Base-by-base conservation (phyloP, 2,329 filamentous ascomycete species). In the Fusarium pseudocircinatum region DNA sequence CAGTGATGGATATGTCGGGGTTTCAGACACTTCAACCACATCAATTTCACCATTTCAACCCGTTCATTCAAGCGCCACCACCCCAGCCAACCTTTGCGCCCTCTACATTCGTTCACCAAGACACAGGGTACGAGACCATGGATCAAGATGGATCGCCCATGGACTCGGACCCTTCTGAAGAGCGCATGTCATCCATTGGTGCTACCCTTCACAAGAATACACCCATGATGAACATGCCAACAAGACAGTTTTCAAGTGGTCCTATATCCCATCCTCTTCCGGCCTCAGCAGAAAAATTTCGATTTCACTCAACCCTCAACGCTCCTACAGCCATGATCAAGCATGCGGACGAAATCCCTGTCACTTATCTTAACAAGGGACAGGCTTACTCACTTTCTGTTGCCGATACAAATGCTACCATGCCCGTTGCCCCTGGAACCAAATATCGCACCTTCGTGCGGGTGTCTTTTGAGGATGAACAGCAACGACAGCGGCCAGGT, bases 331-430 rank as follows among this genome's bases (percentile, higher is more conserved):
- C 96, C 13, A 99, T 98, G 96, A 92, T 97, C 79, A 97, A 93
- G 81, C 91, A 95, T 70, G 84, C 91, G 3, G 93, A 97, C 68
- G 96, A 98, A 81, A 97, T 98, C 30, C 96, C 96, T 0, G 90
- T 98, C n/a, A 98, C 96, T 0, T 99, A 99, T 80, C 88, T 99
- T 24, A 99, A 99, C 85, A 98, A 98, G 83, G 95, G 96, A 30
- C 96, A 98, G 81, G 94, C 95, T 22, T 99, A 99, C 81, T 93
- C 94, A 0, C 86, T 99, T 24, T 93, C 93, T 6, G 89, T 99
- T 34, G 86, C 93, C 52, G 96, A 99, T 79, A 96, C 93, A 0
- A 86, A 87, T 11, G 89, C 92, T 4, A 85, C 87, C 4, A 83
- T 91, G 9, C 87, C 89, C 6, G 84, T 88, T 39, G 81, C 85